Evolutionary conservation across 2,329 filamentous ascomycete genomes (phyloP).

Genomic region (Penicillium expansum): DNA sequence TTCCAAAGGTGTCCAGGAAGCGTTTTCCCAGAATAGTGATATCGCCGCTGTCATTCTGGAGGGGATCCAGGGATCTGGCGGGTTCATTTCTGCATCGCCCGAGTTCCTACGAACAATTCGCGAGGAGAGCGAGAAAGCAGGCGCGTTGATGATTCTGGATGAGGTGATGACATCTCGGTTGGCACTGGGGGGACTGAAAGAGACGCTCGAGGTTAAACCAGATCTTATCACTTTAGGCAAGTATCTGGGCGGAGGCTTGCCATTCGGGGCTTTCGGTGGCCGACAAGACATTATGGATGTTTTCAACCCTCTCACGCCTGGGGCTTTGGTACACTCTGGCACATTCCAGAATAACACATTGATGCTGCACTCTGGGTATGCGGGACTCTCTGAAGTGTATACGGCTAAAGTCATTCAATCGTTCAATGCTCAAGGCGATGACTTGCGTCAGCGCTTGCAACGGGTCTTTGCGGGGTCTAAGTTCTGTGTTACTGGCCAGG

Average conservation of each 20-base stretch:
- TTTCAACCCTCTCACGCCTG: conserved; percentile 36
- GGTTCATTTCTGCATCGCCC: conserved; percentile 51
- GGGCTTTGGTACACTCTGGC: conserved; percentile 54
- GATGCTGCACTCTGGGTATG: conserved; percentile 3
- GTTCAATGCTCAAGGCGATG: conserved; percentile 1
- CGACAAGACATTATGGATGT: conserved; percentile 53
- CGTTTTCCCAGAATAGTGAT: neutral
- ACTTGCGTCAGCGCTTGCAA: neutral
- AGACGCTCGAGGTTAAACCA: conserved; percentile 33
- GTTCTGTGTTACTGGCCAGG: neutral
- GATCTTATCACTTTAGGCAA: conserved; percentile 66
- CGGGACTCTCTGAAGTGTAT: conserved; percentile 1
- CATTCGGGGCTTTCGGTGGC: conserved; percentile 67
- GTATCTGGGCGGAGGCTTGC: conserved; percentile 64
- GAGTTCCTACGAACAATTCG: conserved; percentile 56
- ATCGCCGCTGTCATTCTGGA: conserved; percentile 66
- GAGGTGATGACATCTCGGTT: conserved; percentile 70
- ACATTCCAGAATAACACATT: conserved; percentile 66
- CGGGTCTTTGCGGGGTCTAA: neutral
- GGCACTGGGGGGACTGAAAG: conserved; percentile 2
- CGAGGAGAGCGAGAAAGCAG: conserved; percentile 47
- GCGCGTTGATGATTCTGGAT: conserved; percentile 64
- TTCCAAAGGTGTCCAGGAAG: conserved; percentile 42
- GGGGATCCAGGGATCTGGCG: conserved; percentile 63
- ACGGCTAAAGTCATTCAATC: neutral